phyloP scores from a whole-genome alignment of 2,329 filamentous ascomycete genomes.

The Ascochyta fabae region DNA sequence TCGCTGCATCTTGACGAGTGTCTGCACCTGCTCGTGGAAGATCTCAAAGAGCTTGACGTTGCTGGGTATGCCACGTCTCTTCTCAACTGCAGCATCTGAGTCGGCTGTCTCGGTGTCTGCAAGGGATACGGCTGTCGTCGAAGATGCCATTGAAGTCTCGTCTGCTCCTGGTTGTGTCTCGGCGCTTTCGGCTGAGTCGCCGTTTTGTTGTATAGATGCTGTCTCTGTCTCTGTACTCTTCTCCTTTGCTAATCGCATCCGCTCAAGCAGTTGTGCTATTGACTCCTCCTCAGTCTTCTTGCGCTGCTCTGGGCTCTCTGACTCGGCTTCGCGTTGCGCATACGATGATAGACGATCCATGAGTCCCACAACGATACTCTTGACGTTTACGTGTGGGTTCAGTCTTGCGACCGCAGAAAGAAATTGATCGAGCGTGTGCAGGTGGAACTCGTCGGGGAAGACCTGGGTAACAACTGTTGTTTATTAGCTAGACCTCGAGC shows the following conservation, averaged over 20 bases:
- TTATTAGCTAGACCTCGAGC: conserved; percentile 29
- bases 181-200: conserved; percentile 39
- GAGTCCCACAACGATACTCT: conserved; percentile 94
- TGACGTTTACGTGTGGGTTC: conserved; percentile 96
- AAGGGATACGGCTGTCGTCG: conserved; percentile 36
- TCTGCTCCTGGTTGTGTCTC: conserved; percentile 34
- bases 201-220: conserved; percentile 42
- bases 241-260: conserved; percentile 72
- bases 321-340: conserved; percentile 84
- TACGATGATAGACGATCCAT: conserved; percentile 97
- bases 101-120: conserved; percentile 49
- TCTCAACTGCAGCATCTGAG: conserved; percentile 53
- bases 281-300: conserved; percentile 85
- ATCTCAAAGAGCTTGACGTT: conserved; percentile 94
- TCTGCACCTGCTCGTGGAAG: conserved; percentile 95
- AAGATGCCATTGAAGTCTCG: conserved; percentile 38
- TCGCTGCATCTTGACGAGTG: conserved; percentile 87
- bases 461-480: conserved; percentile 91
- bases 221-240: conserved; percentile 38
- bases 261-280: conserved; percentile 77
- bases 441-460: conserved; percentile 97
- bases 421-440: conserved; percentile 95
- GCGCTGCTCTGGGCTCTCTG: conserved; percentile 72
- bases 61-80: conserved; percentile 67
- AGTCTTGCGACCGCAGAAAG: conserved; percentile 89